Evolutionary conservation across 805 yeast species (phyloP), one percentile per base, ranked within the genome.

Genomic region (Ascoidea asiatica): DNA sequence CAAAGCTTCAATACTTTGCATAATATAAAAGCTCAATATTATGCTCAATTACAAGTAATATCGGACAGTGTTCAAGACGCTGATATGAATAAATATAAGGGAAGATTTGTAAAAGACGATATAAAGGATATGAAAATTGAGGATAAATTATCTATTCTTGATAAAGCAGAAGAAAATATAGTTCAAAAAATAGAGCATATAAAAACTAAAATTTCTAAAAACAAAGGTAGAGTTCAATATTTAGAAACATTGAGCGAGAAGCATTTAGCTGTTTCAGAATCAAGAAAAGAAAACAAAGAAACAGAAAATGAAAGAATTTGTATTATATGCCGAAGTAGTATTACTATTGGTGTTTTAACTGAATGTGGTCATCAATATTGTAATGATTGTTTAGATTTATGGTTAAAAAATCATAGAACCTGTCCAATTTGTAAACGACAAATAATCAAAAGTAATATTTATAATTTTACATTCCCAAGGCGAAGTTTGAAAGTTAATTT

Each of bases 341-440:
- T 88, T 42, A 66, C 73, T 2, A 67, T 77, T 37, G 98, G 98
- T 0, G 72, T 92, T 0, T 65, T 92, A 45, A 81, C 95, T 0
- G 77, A 77, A 7, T 92, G 98, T 69, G 97, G 97, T 0, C 98
- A 92, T 61, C 79, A 78, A 52, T 92, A 82, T 56, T 92, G 98
- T 58, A 73, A 76, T 46, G 83, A 75, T 1, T 92, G 98, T 59
- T 65, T 92, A 36, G 69, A 64, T 18, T 77, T 69, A 44, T 92
- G 98, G 98, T 56, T 82, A 43, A 62, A 60, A 19, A 65, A 65
- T 15, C 72, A 72, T 37, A 57, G 62, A 1, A 61, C 65, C 1
- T 92, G 98, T 60, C 97, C 98, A 0, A 67, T 88, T 52, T 92
- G 98, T 62, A 85, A 86, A 48, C 62, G 71, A 2, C 50, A 50